Conservation (phyloP, 2,329 filamentous ascomycete species). For the Alternaria longipes region DNA sequence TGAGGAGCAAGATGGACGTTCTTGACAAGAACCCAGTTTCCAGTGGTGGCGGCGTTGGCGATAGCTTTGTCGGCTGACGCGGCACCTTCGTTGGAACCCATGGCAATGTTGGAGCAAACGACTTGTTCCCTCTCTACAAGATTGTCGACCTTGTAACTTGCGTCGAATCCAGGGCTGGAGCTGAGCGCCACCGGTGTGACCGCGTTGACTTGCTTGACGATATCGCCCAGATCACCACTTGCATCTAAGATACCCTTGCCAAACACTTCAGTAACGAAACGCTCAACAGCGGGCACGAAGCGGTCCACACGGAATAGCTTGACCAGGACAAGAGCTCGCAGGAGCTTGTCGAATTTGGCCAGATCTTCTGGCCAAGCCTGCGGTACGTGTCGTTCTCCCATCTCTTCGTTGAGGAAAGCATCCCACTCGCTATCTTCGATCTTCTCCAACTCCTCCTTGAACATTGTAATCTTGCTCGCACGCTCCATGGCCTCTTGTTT, state of each 20-base stretch:
- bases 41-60: conserved; percentile 86
- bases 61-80: conserved; percentile 96
- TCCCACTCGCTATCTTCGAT: conserved; percentile 75
- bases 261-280: conserved; percentile 88
- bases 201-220: conserved; percentile 83
- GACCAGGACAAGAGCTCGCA: conserved; percentile 86
- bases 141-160: conserved; percentile 98
- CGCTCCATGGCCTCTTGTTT: conserved; percentile 74
- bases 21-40: conserved; percentile 97
- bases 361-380: conserved; percentile 73
- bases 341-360: conserved; percentile 75
- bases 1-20: conserved; percentile 96
- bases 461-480: conserved; percentile 72
- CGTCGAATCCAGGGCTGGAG: conserved; percentile 96
- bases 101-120: conserved; percentile 94
- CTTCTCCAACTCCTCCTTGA: conserved; percentile 76
- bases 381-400: conserved; percentile 86
- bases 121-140: conserved; percentile 85
- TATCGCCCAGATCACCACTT: conserved; percentile 84
- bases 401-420: conserved; percentile 82
- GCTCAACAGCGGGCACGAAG: conserved; percentile 90
- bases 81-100: conserved; percentile 96
- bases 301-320: conserved; percentile 96
- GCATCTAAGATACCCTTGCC: conserved; percentile 83
- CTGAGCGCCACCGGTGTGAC: conserved; percentile 89